Base-by-base conservation (phyloP, 345 rosid genomes). In the Salix dunnii region DNA sequence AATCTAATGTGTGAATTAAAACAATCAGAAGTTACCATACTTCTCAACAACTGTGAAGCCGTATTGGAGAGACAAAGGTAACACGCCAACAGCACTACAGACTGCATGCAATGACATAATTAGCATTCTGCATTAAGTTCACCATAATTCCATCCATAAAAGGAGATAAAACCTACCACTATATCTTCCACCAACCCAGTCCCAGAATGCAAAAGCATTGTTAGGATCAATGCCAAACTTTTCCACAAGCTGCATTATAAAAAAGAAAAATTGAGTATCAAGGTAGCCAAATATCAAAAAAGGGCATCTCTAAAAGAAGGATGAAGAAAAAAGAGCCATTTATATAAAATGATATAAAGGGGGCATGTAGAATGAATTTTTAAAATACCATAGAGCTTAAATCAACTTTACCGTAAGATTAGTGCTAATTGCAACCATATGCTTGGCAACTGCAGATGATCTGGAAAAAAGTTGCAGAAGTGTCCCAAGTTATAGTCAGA, bases 381-480 rank as follows among this genome's bases (percentile, higher is more conserved):
- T 14, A 46, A 46, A 46, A 46, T 16, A 46, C 51, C 51, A 46
- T 14, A 46, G 49, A 46, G 4, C 51, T 46, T 46, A 16, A 46
- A 46, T 46, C 11, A 31, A 68, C 20, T 69, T 72, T 90, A 96
- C 99, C 91, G 55, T 74, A 70, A 92, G 93, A 84, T 96, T 96
- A 70, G 98, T 93, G 86, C 98, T 96, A 85, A 96, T 93, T 30
- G 99, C 99, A 82, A 96, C 98, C 99, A 96, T 96, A 85, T 96
- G 99, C 86, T 96, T 96, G 75, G 94, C 92, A 84, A 96, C 97
- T 35, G 98, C 97, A 70, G 92, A 87, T 80, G 92, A 89, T 84
- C 99, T 96, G 85, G 76, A 78, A 73, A 82, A 48, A 76, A 40
- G 51, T 42, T 23, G 64, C 60, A 36, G 60, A 64, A n/a, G 14